These are phyloP conservation scores for Wickerhamiella pararugosa DNA, from an alignment of 1,139 yeast species.

Conservation along the genomic window DNA sequence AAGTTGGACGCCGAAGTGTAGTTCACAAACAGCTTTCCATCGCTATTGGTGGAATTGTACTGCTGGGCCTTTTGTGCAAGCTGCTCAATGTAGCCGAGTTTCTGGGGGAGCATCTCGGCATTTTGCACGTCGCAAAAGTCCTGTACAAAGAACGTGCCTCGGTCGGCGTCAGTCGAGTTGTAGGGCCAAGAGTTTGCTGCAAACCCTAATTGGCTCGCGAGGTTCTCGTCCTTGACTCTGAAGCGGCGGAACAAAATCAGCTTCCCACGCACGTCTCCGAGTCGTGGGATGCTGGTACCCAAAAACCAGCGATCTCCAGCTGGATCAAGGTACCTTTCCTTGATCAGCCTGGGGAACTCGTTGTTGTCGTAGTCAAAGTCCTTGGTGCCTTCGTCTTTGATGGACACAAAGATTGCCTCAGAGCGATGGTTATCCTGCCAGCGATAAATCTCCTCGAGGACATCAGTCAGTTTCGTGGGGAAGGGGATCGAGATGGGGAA, in stretches of 20 bases:
- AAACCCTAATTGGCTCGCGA: constrained; percentile 37
- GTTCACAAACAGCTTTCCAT: constrained; percentile 44
- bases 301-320: constrained; percentile 48
- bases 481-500: constrained; percentile 56
- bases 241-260: constrained; percentile 54
- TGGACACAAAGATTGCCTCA: constrained; percentile 52
- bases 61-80: constrained; percentile 40
- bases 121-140: constrained; percentile 55
- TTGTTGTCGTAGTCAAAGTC: constrained; percentile 41
- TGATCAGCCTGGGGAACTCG: constrained; percentile 50
- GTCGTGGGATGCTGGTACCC: constrained; percentile 37
- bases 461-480: constrained; percentile 36
- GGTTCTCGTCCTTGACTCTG: constrained; percentile 35
- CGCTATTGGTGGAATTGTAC: constrained; percentile 28
- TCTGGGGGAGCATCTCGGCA: constrained; percentile 40
- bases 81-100: constrained; percentile 42
- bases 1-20: constrained; percentile 66
- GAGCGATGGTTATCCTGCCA: constrained; percentile 39
- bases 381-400: constrained; percentile 62
- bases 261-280: constrained; percentile 56
- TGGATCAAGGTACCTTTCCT: constrained; percentile 42
- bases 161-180: constrained; percentile 51
- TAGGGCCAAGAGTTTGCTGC: constrained; percentile 56
- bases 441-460: constrained; percentile 41
- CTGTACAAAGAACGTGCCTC: constrained; percentile 51